These are phyloP conservation scores for Huntiella decipiens DNA, from an alignment of 2,329 filamentous ascomycete genomes.

Conservation along the genomic window DNA sequence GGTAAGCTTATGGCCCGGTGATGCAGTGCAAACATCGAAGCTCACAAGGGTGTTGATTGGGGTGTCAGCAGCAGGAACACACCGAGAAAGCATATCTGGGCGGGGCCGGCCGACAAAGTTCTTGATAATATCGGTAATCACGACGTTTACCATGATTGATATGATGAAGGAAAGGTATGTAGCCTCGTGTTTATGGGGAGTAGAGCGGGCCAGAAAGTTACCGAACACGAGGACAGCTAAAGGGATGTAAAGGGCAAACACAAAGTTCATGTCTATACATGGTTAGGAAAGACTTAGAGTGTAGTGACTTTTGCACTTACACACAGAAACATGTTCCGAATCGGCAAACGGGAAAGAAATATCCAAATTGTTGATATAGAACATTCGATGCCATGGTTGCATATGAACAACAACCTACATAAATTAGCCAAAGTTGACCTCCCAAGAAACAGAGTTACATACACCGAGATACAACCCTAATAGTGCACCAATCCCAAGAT, in stretches of 20 bases:
- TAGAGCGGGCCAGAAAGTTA: conserved; percentile 42
- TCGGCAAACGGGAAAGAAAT: conserved; percentile 78
- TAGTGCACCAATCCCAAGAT: conserved; percentile 58
- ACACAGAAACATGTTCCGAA: conserved; percentile 62
- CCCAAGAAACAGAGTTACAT: conserved; percentile 13
- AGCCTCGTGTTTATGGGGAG: conserved; percentile 65
- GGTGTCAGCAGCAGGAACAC: conserved; percentile 43
- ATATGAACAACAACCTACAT: conserved; percentile 33
- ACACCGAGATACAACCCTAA: conserved; percentile 46
- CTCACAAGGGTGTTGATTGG: conserved; percentile 35
- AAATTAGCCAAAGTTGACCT: background rate
- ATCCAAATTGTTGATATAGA: conserved; percentile 65
- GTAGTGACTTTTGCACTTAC: conserved; percentile 25
- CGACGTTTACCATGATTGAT: conserved; percentile 54
- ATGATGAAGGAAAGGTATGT: conserved; percentile 66
- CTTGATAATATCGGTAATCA: conserved; percentile 82
- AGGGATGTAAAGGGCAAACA: conserved; percentile 60
- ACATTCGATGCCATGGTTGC: conserved; percentile 86
- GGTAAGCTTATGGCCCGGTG: conserved; percentile 48
- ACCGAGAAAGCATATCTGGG: conserved; percentile 50
- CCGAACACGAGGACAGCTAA: conserved; percentile 45
- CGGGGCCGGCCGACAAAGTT: conserved; percentile 64
- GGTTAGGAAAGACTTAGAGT: background rate
- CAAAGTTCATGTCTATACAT: conserved; percentile 45
- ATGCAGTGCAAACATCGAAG: conserved; percentile 54